A percentile compares a stretch with the other conserved stretches of the same genome.
These are phyloP conservation scores for Pichia manshurica DNA, from an alignment of 805 yeast genomes.

Conservation along the genomic window DNA sequence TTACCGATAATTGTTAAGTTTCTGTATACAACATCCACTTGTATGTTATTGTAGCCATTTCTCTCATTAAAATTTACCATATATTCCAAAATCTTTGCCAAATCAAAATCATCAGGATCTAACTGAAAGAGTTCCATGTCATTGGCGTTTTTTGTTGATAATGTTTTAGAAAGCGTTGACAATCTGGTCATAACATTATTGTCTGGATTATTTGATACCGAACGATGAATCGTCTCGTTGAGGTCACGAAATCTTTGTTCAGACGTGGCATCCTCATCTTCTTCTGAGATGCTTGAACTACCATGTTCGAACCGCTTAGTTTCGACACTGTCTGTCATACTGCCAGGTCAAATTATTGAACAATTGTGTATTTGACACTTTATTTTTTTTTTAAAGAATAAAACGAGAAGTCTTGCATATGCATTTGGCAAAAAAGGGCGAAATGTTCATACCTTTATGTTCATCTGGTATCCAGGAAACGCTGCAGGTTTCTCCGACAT, in stretches of 20 bases:
- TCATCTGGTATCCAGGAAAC: too few species aligned
- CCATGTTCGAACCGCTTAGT: too few species aligned
- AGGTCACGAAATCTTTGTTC: constrained; percentile 7
- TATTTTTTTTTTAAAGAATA: too few species aligned
- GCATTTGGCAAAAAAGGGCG: too few species aligned
- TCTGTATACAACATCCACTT: constrained; percentile 40
- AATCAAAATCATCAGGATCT: constrained; percentile 33
- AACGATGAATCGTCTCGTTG: constrained; percentile 12
- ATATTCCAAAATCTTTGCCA: constrained; percentile 32
- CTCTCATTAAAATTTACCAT: constrained; percentile 35
- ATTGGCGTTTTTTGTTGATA: constrained; percentile 11
- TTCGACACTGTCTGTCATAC: too few species aligned
- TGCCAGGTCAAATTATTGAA: too few species aligned
- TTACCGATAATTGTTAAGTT: constrained; percentile 42
- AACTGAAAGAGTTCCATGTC: constrained; percentile 15
- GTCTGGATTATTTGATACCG: constrained; percentile 7
- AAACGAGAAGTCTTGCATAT: too few species aligned
- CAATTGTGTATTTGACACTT: too few species aligned
- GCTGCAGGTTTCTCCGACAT: too few species aligned
- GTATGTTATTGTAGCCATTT: constrained; percentile 40
- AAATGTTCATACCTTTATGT: too few species aligned
- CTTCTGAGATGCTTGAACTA: not conserved
- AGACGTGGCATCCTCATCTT: not conserved
- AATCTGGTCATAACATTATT: constrained; percentile 11
- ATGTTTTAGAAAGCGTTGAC: constrained; percentile 10